Evolutionary conservation across 345 rosid genomes (phyloP).

Genomic region (Acer saccharum): DNA sequence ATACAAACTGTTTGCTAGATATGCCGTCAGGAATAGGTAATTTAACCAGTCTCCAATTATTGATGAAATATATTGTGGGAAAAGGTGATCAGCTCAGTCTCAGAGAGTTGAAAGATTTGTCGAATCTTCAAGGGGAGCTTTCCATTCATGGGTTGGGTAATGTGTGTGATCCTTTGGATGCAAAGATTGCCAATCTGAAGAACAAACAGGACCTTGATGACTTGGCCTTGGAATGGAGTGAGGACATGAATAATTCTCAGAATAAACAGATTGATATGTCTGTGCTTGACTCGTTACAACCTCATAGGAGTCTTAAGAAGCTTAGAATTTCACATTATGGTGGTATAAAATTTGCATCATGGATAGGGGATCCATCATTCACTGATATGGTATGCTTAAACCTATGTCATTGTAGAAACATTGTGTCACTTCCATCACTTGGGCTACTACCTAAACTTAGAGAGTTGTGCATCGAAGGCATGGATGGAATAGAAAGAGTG

Average conservation of each 20-base stretch:
- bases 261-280: not conserved
- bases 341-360: not conserved
- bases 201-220: not conserved
- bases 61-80: not conserved
- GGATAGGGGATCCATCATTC: not conserved
- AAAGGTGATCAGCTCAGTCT: not conserved
- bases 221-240: not conserved
- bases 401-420: not conserved
- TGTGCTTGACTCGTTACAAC: not conserved
- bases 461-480: constrained; percentile 11
- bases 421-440: constrained; percentile 22
- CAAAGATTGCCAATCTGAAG: not conserved
- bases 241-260: not conserved
- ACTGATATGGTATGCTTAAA: not conserved
- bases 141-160: not conserved
- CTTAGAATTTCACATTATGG: not conserved
- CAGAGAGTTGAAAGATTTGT: not conserved
- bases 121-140: not conserved
- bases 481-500: constrained; percentile 10
- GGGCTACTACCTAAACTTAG: constrained; percentile 27
- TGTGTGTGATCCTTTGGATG: not conserved
- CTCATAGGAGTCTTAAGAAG: not conserved
- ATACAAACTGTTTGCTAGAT: not conserved
- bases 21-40: not conserved
- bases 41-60: not conserved